Percentiles rank a stretch among this genome's conserved stretches.
Evolutionary conservation across 179 eudicot species (phyloP).

Genomic region (Beta corolliflora): DNA sequence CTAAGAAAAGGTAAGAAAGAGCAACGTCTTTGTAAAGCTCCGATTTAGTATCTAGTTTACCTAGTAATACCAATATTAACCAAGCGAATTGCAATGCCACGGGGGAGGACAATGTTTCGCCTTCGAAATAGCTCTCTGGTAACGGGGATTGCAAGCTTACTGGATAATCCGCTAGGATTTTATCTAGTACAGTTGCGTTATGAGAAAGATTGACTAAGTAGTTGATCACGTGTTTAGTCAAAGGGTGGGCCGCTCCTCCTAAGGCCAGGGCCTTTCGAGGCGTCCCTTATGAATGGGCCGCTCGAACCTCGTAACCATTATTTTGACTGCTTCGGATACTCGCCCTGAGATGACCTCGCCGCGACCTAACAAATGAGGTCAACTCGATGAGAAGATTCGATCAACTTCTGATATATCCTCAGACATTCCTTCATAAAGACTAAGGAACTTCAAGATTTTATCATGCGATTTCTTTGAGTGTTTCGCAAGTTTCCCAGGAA

Average conservation of each 20-base stretch:
- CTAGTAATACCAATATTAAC: conserved; percentile 63
- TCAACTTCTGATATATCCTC: conserved; percentile 50
- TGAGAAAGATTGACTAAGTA: conserved; percentile 48
- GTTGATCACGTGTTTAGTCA: conserved; percentile 75
- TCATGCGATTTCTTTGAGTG: conserved; percentile 62
- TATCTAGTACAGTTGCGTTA: conserved; percentile 40
- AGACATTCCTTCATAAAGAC: conserved; percentile 47
- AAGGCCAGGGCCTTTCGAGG: conserved; percentile 40
- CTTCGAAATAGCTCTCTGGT: conserved; percentile 61
- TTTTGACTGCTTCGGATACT: conserved; percentile 36
- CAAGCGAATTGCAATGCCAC: conserved; percentile 51
- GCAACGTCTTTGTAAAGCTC: conserved; percentile 58
- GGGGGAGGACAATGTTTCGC: conserved; percentile 34
- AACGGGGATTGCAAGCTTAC: conserved; percentile 34
- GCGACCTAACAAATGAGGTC: conserved; percentile 39
- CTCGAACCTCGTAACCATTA: conserved; percentile 50
- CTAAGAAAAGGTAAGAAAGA: conserved; percentile 63
- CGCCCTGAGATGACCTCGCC: conserved; percentile 42
- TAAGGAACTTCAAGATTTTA: conserved; percentile 51
- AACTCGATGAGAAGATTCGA: conserved; percentile 50
- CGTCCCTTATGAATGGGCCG: conserved; percentile 56
- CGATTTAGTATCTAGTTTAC: conserved; percentile 63
- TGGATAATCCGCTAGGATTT: conserved; percentile 49
- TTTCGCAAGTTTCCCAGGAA: conserved; percentile 62
- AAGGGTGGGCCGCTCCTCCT: conserved; percentile 68